Conservation (phyloP, 2,329 filamentous ascomycete genomes). For the Fusarium clavum region DNA sequence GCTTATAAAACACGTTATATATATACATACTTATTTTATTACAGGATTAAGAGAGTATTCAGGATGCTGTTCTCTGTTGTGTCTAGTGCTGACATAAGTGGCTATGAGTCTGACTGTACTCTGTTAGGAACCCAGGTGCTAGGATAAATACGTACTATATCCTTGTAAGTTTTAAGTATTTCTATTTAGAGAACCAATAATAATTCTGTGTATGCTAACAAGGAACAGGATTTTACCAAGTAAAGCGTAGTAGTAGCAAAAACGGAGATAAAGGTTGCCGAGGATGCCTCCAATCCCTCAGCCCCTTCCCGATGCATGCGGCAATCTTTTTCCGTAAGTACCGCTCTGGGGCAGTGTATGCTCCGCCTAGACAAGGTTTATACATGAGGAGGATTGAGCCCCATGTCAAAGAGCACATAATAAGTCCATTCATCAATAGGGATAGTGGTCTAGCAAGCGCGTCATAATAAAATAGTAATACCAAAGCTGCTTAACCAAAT, state of each 20-base stretch:
- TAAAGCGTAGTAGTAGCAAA: background rate
- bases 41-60: background rate
- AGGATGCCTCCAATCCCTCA: background rate
- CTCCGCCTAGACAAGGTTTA: background rate
- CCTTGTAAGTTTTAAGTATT: background rate
- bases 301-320: background rate
- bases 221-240: background rate
- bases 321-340: background rate
- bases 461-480: no score
- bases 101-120: no score
- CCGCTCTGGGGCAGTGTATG: background rate
- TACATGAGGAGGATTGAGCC: background rate
- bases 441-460: background rate
- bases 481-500: no score
- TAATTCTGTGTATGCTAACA: background rate
- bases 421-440: background rate
- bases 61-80: background rate
- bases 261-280: background rate
- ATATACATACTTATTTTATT: background rate
- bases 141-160: background rate
- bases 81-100: background rate
- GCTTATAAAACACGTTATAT: background rate
- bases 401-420: background rate
- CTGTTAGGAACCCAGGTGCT: no score
- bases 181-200: background rate